A percentile compares a stretch with the other conserved stretches of the same genome.
Conservation (phyloP, 352 stramenopile genomes). For the Globisporangium nodosum region DNA sequence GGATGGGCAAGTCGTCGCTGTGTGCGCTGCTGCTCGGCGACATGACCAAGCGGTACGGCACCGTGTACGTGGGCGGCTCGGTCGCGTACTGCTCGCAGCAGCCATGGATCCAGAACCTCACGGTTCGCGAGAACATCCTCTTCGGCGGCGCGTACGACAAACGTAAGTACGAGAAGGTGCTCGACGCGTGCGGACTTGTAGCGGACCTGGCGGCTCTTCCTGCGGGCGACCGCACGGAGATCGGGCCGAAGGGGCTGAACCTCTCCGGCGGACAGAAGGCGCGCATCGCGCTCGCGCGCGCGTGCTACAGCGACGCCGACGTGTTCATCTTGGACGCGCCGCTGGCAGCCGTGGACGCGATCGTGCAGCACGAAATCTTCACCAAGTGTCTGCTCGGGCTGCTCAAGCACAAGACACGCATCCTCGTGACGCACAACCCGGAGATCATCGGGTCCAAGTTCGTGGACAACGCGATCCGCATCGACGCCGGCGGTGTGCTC, state of each 20-base stretch:
- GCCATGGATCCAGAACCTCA: constrained; percentile 89
- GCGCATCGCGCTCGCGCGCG: constrained; percentile 74
- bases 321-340: constrained; percentile 66
- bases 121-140: constrained; percentile 88
- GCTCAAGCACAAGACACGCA: constrained; percentile 55
- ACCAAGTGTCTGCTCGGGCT: constrained; percentile 65
- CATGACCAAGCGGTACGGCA: constrained; percentile 74
- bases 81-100: constrained; percentile 89
- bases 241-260: constrained; percentile 64
- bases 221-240: constrained; percentile 76
- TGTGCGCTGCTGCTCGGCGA: constrained; percentile 87
- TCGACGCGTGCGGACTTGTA: constrained; percentile 75
- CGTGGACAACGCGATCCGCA: constrained; percentile 47
- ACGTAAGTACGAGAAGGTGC: constrained; percentile 64
- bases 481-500: constrained; percentile 36
- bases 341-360: constrained; percentile 40
- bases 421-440: constrained; percentile 64
- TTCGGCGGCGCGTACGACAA: constrained; percentile 82
- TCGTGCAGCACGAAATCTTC: constrained; percentile 82
- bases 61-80: constrained; percentile 52
- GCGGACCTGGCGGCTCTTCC: constrained; percentile 77
- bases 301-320: constrained; percentile 81
- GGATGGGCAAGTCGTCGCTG: constrained; percentile 82
- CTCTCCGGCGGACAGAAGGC: constrained; percentile 60
- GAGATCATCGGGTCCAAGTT: constrained; percentile 63